phyloP scores from a whole-genome alignment of 169 alveolate species.

The Pseudocohnilembus persalinus region DNA sequence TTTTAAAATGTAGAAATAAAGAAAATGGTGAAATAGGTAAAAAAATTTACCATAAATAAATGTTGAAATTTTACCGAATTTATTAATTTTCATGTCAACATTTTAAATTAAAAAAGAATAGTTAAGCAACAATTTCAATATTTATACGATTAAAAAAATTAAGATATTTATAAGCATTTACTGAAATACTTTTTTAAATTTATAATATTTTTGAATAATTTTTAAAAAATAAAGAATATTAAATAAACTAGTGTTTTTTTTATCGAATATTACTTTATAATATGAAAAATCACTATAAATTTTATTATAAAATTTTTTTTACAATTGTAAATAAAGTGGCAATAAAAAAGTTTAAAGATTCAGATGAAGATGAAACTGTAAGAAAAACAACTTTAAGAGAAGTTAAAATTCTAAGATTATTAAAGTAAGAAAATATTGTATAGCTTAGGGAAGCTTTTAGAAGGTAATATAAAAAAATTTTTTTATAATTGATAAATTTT shows the following conservation, averaged over 20 bases:
- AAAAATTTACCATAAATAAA: neutral
- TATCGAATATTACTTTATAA: too few species aligned
- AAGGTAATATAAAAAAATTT: conserved; percentile 43
- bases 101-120: too few species aligned
- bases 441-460: conserved; percentile 84
- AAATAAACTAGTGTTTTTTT: neutral
- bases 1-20: conserved; percentile 91
- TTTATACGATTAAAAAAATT: too few species aligned
- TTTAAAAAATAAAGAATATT: neutral
- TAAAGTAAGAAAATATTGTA: conserved; percentile 83
- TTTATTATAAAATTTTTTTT: too few species aligned
- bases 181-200: neutral
- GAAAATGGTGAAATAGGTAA: conserved; percentile 72
- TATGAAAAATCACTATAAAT: too few species aligned
- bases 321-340: conserved; percentile 50
- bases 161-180: too few species aligned
- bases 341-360: conserved; percentile 75
- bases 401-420: conserved; percentile 77
- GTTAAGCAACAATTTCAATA: too few species aligned
- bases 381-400: conserved; percentile 85
- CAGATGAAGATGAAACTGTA: conserved; percentile 84
- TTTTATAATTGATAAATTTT: too few species aligned
- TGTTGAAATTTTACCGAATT: too few species aligned
- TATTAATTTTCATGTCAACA: too few species aligned
- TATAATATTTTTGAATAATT: too few species aligned